Evolutionary conservation across 148 eudicot species (phyloP), one percentile per base, ranked within the genome.

Genomic region (Vaccinium corymbosum): DNA sequence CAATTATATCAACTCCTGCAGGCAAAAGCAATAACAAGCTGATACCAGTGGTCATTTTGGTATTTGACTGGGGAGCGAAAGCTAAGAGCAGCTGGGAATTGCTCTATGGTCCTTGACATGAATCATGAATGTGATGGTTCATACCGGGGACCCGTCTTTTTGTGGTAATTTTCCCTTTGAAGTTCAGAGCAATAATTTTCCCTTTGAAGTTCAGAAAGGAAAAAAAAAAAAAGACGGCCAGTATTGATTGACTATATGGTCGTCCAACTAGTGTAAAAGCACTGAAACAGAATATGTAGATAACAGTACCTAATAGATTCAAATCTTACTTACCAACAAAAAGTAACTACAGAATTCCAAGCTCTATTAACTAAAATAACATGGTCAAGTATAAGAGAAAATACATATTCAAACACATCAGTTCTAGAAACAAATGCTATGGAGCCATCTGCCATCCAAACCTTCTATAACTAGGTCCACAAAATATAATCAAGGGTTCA

Each of bases 381-480:
- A 55, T 57, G 80, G 51, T 42, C 80, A 51, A 75, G 15, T 10
- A 14, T 9, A 10, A 73, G 3, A 72, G 38, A 15, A 17, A 16
- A 13, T 16, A 1, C 50, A 16, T 48, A 78, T 4, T 13, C 25
- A 9, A 13, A 4, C 14, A 52, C 62, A 25, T 78, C 62, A 29
- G 11, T 19, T 78, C 14, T 25, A 53, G 61, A 77, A 51, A 51
- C 3, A 22, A 57, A 55, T 19, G 49, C 6, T 57, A 9, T 6
- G 62, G 38, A 80, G 22, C 50, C 82, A 80, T 80, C 55, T 10
- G 22, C 50, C 82, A 80, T 80, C 55, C 19, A 80, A 57, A 80
- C 25, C 38, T 48, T 64, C 32, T 20, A 22, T 8, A 46, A 42
- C 62, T 80, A 6, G n/a, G 62, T 38, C 53, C 38, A 38, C 16